Conservation (phyloP, 1,139 yeast species). For the Hansenula lynferdii region DNA sequence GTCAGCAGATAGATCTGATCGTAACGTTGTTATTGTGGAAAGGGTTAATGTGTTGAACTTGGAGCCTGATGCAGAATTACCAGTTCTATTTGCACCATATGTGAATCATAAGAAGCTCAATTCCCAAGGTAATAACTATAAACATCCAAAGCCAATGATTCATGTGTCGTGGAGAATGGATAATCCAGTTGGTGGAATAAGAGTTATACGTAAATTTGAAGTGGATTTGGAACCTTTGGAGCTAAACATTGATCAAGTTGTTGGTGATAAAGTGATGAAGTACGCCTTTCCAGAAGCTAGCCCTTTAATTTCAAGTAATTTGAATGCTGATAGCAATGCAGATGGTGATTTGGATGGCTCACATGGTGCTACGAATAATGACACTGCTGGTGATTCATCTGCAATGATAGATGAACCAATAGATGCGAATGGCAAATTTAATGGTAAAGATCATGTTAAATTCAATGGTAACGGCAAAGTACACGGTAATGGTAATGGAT, state of each 20-base stretch:
- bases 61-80: constrained; percentile 55
- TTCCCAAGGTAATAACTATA: constrained; percentile 10
- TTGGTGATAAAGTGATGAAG: constrained; percentile 50
- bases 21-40: constrained; percentile 53
- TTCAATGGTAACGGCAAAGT: background rate
- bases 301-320: constrained; percentile 15
- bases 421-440: constrained; percentile 9
- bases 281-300: constrained; percentile 48
- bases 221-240: constrained; percentile 51
- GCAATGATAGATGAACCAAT: no score
- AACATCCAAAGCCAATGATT: constrained; percentile 30
- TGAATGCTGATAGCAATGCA: background rate
- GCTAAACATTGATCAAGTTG: constrained; percentile 53
- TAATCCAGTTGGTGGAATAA: constrained; percentile 64
- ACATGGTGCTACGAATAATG: no score
- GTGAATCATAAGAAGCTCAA: constrained; percentile 15
- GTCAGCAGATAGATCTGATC: constrained; percentile 59
- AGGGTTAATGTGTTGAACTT: constrained; percentile 71
- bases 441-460: constrained; percentile 2
- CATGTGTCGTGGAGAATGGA: constrained; percentile 59
- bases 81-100: constrained; percentile 64
- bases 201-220: constrained; percentile 49
- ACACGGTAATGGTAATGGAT: background rate
- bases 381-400: no score
- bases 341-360: no score